A percentile compares a stretch with the other conserved stretches of the same genome.
Evolutionary conservation across 164 flowering plant species (phyloP).

Genomic region (Kingdonia uniflora): DNA sequence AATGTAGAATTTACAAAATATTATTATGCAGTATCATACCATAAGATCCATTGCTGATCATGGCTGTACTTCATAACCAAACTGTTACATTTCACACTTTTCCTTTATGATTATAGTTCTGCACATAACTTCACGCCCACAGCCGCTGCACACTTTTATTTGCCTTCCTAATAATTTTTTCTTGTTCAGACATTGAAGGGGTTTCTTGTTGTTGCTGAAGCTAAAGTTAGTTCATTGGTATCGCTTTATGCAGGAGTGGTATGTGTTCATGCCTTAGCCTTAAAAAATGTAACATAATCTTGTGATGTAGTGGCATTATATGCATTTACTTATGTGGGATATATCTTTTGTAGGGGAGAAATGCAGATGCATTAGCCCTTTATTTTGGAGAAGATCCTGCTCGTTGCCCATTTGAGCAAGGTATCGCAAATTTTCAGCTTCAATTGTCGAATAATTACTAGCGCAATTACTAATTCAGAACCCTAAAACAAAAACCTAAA

Average conservation of each 20-base stretch:
- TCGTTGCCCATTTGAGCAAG: conserved; percentile 94
- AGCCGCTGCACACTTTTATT: neutral
- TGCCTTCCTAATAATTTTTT: neutral
- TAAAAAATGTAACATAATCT: neutral
- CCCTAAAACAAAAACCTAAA: no score
- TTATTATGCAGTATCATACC: no score
- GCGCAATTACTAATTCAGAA: neutral
- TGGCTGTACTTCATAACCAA: no score
- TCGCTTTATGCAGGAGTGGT: conserved; percentile 83
- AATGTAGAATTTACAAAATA: no score
- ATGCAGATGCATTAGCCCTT: conserved; percentile 75
- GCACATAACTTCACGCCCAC: no score
- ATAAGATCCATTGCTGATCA: no score
- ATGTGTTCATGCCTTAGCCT: conserved; percentile 18
- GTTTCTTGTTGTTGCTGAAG: conserved; percentile 77
- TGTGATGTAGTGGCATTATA: neutral
- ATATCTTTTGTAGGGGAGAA: conserved; percentile 62
- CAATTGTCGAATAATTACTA: neutral
- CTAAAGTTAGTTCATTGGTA: conserved; percentile 82
- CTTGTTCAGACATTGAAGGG: conserved; percentile 56
- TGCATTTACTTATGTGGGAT: neutral
- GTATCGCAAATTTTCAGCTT: conserved; percentile 23
- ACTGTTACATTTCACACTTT: no score
- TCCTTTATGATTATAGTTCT: neutral
- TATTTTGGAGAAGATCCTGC: conserved; percentile 98